phyloP scores from a whole-genome alignment of 345 rosid genomes.

The Durio zibethinus region DNA sequence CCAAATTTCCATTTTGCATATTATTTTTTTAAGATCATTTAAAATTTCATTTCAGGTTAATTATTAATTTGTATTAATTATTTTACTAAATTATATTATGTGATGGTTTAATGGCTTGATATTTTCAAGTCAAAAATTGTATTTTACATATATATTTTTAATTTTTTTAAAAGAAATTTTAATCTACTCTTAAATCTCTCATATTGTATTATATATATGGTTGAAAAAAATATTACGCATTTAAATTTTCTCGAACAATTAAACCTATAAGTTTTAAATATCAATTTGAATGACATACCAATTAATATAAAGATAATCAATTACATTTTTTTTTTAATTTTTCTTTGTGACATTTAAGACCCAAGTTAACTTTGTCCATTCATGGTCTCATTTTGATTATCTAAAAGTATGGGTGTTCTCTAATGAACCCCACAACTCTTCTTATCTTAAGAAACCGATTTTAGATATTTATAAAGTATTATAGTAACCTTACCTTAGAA shows the following conservation, averaged over 20 bases:
- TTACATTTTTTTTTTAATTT: not conserved
- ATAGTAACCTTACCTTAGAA: too few species aligned
- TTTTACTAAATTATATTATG: not conserved
- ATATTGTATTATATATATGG: too few species aligned
- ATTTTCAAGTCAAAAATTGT: not conserved
- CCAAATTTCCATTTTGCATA: not conserved
- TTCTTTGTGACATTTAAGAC: conserved; percentile 9
- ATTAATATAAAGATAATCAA: too few species aligned
- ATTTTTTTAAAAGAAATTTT: too few species aligned
- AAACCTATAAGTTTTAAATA: too few species aligned
- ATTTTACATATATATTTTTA: not conserved
- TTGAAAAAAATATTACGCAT: too few species aligned
- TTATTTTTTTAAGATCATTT: not conserved
- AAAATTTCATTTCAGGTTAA: not conserved
- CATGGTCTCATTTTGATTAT: not conserved
- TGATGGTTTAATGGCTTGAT: not conserved
- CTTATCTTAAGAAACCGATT: not conserved
- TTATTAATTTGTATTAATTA: not conserved
- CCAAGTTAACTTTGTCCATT: conserved; percentile 19
- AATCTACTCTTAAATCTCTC: too few species aligned
- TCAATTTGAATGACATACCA: too few species aligned
- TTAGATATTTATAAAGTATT: conserved; percentile 8
- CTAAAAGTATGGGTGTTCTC: not conserved
- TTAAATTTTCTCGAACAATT: too few species aligned
- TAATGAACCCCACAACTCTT: not conserved